These are phyloP conservation scores for Chrysoporthe deuterocubensis DNA, from an alignment of 2,329 filamentous ascomycete species.

Conservation along the genomic window DNA sequence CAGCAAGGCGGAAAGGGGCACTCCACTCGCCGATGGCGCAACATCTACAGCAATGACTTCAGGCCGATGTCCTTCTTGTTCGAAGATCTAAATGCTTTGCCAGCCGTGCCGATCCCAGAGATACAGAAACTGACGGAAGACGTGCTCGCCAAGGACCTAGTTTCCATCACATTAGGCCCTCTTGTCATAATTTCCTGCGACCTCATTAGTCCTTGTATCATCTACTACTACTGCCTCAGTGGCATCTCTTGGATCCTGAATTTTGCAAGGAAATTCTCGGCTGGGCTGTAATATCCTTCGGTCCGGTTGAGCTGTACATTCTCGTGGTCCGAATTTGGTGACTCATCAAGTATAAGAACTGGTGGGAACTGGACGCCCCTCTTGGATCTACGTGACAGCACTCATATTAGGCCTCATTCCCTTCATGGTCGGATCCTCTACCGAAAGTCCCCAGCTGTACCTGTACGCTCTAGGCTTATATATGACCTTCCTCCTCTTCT, in stretches of 20 bases:
- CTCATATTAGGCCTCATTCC: slow-evolving; percentile 17
- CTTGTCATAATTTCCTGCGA: slow-evolving; percentile 25
- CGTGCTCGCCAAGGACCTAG: slow-evolving; percentile 16
- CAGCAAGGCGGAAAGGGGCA: background rate
- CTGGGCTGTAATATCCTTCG: slow-evolving; percentile 60
- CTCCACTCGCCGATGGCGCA: background rate
- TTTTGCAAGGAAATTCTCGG: slow-evolving; percentile 57
- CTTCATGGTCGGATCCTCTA: slow-evolving; percentile 22
- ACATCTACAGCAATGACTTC: slow-evolving; percentile 1
- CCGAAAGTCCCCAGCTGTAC: slow-evolving; percentile 19
- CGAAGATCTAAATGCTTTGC: slow-evolving; percentile 19
- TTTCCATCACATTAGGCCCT: slow-evolving; percentile 23
- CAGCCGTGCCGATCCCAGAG: slow-evolving; percentile 16
- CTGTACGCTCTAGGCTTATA: slow-evolving; percentile 20
- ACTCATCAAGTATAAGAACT: slow-evolving; percentile 15
- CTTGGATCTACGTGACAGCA: slow-evolving; percentile 23
- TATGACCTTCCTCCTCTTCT: slow-evolving; percentile 21
- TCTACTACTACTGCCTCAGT: slow-evolving; percentile 25
- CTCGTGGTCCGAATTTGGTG: slow-evolving; percentile 23
- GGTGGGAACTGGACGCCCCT: slow-evolving; percentile 26
- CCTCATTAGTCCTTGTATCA: slow-evolving; percentile 25
- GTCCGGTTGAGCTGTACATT: slow-evolving; percentile 38
- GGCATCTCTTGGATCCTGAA: background rate
- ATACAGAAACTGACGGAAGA: slow-evolving; percentile 21
- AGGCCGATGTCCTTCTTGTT: slow-evolving; percentile 20